Percentiles rank a stretch among this genome's conserved stretches.
These are phyloP conservation scores for Nemania sp. DNA, from an alignment of 2,329 filamentous ascomycete species.

Conservation along the genomic window DNA sequence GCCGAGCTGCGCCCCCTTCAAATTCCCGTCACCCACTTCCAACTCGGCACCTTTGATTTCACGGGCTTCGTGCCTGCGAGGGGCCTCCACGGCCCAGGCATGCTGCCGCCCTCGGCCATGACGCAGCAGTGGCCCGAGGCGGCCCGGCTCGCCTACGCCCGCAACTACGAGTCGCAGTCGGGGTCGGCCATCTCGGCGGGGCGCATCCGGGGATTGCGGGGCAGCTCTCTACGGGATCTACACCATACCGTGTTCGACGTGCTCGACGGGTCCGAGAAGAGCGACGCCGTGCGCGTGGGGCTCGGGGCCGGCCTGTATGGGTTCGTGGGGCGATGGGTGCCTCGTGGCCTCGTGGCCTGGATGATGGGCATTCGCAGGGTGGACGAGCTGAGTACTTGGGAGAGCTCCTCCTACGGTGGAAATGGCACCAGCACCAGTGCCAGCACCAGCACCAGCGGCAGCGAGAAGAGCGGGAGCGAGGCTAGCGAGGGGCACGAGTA, in stretches of 20 bases:
- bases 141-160: conserved; percentile 70
- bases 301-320: conserved; percentile 87
- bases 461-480: conserved; percentile 48
- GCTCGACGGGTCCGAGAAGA: conserved; percentile 73
- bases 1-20: conserved; percentile 81
- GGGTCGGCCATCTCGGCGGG: conserved; percentile 67
- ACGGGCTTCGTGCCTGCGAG: conserved; percentile 68
- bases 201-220: conserved; percentile 70
- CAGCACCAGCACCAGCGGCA: conserved; percentile 41
- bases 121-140: conserved; percentile 73
- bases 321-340: conserved; percentile 84
- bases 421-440: conserved; percentile 53
- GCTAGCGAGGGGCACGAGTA: conserved; percentile 48
- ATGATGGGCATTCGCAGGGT: conserved; percentile 86
- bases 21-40: conserved; percentile 86
- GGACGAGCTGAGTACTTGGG: conserved; percentile 67
- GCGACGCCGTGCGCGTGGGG: conserved; percentile 79
- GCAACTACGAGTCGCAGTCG: conserved; percentile 69
- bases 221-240: conserved; percentile 80
- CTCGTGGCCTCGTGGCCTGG: conserved; percentile 83
- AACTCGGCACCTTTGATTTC: conserved; percentile 92
- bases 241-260: conserved; percentile 93
- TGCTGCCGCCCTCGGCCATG: conserved; percentile 60
- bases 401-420: conserved; percentile 56
- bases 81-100: conserved; percentile 50